These are phyloP conservation scores for Canavalia ensiformis DNA, from an alignment of 306 rosid species.

Conservation along the genomic window DNA sequence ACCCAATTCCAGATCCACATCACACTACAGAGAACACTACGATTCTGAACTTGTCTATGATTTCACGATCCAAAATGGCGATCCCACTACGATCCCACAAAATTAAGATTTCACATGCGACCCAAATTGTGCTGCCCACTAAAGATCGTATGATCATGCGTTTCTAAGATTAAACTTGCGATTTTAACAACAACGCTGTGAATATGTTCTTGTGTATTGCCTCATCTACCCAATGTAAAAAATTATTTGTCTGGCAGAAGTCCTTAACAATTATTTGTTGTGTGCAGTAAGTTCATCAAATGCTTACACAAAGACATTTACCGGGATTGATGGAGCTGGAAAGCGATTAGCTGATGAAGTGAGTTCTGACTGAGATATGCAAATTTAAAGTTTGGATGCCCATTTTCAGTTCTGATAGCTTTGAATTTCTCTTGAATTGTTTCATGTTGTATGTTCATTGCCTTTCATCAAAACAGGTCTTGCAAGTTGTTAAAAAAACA, in stretches of 20 bases:
- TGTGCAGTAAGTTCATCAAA: slow-evolving; percentile 92
- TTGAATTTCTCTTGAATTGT: slow-evolving; percentile 45
- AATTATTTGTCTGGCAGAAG: slow-evolving; percentile 33
- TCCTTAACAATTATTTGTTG: slow-evolving; percentile 46
- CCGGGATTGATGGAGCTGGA: slow-evolving; percentile 97
- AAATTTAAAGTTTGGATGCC: slow-evolving; percentile 42
- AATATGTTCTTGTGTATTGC: slow-evolving; percentile 24
- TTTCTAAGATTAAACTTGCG: no score
- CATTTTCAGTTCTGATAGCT: slow-evolving; percentile 4
- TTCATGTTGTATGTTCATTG: slow-evolving; percentile 47
- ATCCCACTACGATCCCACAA: no score
- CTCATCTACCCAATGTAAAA: slow-evolving; percentile 34
- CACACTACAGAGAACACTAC: no score
- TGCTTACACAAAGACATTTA: slow-evolving; percentile 80
- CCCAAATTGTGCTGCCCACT: no score
- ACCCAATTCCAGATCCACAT: no score
- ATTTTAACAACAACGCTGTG: no score
- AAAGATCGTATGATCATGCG: no score
- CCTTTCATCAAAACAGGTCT: slow-evolving; percentile 65
- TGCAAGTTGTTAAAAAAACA: slow-evolving; percentile 80
- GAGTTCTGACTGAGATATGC: slow-evolving; percentile 52
- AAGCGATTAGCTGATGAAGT: slow-evolving; percentile 94
- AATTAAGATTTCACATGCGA: no score
- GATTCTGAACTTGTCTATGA: no score
- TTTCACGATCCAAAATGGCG: no score